Percentiles rank a stretch among this genome's conserved stretches.
These are phyloP conservation scores for Pythium coloratum DNA, from an alignment of 352 stramenopile species.

Conservation along the genomic window DNA sequence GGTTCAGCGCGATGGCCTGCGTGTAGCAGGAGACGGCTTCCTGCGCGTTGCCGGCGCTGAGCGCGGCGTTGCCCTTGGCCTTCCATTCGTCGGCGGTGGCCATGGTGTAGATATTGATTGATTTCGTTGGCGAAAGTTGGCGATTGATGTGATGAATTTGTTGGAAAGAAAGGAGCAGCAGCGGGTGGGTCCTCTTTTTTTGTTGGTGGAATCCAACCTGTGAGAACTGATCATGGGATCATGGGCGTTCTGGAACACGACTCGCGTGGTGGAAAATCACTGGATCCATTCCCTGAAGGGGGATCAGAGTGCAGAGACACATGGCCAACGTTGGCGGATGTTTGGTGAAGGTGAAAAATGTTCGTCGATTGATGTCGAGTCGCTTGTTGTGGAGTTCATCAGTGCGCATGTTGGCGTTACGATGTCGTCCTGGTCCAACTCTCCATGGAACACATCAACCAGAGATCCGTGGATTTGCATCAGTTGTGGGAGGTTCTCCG, in stretches of 20 bases:
- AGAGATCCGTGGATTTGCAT: constrained; percentile 2
- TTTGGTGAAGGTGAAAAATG: too few relatives aligned
- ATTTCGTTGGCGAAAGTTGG: constrained; percentile 9
- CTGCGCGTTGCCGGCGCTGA: constrained; percentile 92
- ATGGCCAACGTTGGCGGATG: too few relatives aligned
- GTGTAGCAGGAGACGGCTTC: constrained; percentile 97
- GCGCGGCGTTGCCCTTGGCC: constrained; percentile 94
- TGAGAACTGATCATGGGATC: constrained; percentile 11
- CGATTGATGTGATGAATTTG: neutral
- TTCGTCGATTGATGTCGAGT: neutral
- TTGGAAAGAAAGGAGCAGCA: constrained; percentile 2
- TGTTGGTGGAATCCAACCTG: constrained; percentile 8
- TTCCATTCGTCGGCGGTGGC: constrained; percentile 81
- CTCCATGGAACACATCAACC: constrained; percentile 3
- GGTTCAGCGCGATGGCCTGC: constrained; percentile 95
- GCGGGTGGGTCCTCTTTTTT: neutral
- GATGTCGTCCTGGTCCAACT: neutral
- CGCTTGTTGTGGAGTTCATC: neutral
- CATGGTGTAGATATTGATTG: constrained; percentile 17
- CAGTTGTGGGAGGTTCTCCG: constrained; percentile 13
- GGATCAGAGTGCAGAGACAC: too few relatives aligned
- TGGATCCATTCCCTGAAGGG: neutral
- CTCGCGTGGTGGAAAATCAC: neutral
- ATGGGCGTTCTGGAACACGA: neutral
- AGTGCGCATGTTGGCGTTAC: neutral